These are phyloP conservation scores for Linderniella brevidens DNA, from an alignment of 257 asterid species.

Conservation along the genomic window DNA sequence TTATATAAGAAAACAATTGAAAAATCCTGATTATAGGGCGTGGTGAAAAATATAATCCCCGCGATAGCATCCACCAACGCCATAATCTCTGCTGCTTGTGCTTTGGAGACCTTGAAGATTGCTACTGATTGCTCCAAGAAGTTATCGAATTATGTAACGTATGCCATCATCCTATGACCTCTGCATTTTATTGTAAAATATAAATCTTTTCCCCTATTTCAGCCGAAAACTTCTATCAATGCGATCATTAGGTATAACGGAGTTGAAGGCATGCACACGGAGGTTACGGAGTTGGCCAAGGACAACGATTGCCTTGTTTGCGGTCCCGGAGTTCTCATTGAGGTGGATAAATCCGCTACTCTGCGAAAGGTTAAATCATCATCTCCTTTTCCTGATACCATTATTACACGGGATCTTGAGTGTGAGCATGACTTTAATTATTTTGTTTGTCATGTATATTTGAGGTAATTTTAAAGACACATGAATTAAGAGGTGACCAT, in stretches of 20 bases:
- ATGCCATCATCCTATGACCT: constrained; percentile 9
- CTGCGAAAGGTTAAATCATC: constrained; percentile 45
- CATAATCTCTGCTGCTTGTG: constrained; percentile 88
- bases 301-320: constrained; percentile 84
- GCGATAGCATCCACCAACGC: constrained; percentile 99
- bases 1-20: neutral
- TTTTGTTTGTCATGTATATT: too few species aligned
- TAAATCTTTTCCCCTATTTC: too few species aligned
- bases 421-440: too few species aligned
- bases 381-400: constrained; percentile 8
- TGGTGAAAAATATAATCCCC: constrained; percentile 94
- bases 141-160: constrained; percentile 78
- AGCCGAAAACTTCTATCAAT: too few species aligned
- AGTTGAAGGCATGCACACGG: constrained; percentile 86
- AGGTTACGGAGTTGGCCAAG: constrained; percentile 78
- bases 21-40: constrained; percentile 45
- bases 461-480: too few species aligned
- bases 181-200: too few species aligned
- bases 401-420: neutral
- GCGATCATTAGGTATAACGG: constrained; percentile 52
- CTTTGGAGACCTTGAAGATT: constrained; percentile 91
- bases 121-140: constrained; percentile 92
- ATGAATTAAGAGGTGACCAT: too few species aligned
- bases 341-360: constrained; percentile 61
- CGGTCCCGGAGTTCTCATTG: constrained; percentile 96